Evolutionary conservation across 352 stramenopile species (phyloP).

Genomic region (Pythium aristosporum): DNA sequence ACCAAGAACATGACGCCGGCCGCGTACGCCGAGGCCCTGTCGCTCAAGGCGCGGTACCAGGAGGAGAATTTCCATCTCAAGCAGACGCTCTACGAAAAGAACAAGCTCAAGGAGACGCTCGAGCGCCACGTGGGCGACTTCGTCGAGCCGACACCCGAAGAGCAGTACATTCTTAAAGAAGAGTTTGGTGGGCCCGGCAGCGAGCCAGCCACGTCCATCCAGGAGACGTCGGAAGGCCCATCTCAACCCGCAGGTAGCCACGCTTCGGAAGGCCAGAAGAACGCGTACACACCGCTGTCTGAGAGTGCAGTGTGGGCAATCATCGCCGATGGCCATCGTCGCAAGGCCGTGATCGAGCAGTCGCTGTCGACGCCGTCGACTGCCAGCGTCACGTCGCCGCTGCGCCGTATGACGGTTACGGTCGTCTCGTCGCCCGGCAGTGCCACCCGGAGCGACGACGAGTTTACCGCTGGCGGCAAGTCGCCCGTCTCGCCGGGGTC

Average conservation of each 20-base stretch:
- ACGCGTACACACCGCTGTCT: constrained; percentile 16
- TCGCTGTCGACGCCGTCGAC: constrained; percentile 1
- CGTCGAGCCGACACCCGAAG: constrained; percentile 20
- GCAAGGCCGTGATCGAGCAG: constrained; percentile 22
- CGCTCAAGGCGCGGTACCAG: constrained; percentile 30
- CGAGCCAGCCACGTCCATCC: background rate
- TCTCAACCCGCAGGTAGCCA: no score
- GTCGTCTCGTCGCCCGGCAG: constrained; percentile 2
- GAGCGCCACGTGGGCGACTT: constrained; percentile 32
- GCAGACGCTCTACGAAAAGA: constrained; percentile 33
- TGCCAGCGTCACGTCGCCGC: background rate
- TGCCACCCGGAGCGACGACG: constrained; percentile 11
- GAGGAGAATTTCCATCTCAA: constrained; percentile 36
- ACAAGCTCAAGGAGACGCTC: constrained; percentile 35
- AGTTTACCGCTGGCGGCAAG: background rate
- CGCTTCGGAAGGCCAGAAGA: background rate
- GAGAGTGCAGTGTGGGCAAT: constrained; percentile 24
- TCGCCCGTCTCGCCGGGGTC: constrained; percentile 6
- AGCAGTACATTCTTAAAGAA: constrained; percentile 11
- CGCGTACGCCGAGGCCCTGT: constrained; percentile 40
- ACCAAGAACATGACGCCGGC: background rate
- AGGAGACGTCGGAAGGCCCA: background rate
- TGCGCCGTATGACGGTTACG: constrained; percentile 6
- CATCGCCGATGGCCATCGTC: constrained; percentile 22
- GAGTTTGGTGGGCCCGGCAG: background rate